Evolutionary conservation across 2,329 filamentous ascomycete genomes (phyloP), one percentile per base, ranked within the genome.

Genomic region (Colletotrichum siamense): DNA sequence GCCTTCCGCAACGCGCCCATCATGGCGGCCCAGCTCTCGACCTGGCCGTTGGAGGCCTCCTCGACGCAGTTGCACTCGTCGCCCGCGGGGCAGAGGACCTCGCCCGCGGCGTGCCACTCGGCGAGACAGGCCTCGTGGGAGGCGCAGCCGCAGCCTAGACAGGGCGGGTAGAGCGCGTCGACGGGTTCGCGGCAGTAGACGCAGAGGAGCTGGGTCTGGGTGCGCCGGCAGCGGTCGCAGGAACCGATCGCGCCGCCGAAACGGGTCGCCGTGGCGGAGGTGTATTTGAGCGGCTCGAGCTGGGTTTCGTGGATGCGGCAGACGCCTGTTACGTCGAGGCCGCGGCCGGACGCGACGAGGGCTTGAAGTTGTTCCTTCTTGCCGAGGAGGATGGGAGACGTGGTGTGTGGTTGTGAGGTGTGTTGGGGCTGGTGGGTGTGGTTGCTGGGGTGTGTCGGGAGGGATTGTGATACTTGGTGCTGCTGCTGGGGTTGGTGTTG

Each of bases 11-110:
- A 77, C 18, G 87, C 85, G 1, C 86, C 88, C 81, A 88, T 87
- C 83, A 91, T 86, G 5, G 90, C 91, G 0, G 89, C 88, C 90
- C 92, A 92, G 24, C 90, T 91, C 81, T 93, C 92, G 10, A 93
- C 88, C 55, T 91, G 86, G 1, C 91, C 91, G 63, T 85, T 87
- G 73, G 85, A 86, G 2, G 92, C 91, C 77, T 92, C 89, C 16
- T 89, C 86, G 0, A 89, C 86, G 79, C 92, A 94, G 75, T 90
- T 86, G 80, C 92, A 94, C 80, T 93, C 92, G 79, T 93, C 92
- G 2, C 92, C 92, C 0, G 91, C 92, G 0, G 92, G 91, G 72
- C 92, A 94, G 63, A 88, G 83, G 2, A 84, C 88, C 81, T 92
- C 90, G 26, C 90, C 90, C 8, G 88, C 87, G 8, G 86, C 88